These are phyloP conservation scores for Rhynchospora breviuscula DNA, from an alignment of 176 grass and related monocot genomes.

Conservation along the genomic window DNA sequence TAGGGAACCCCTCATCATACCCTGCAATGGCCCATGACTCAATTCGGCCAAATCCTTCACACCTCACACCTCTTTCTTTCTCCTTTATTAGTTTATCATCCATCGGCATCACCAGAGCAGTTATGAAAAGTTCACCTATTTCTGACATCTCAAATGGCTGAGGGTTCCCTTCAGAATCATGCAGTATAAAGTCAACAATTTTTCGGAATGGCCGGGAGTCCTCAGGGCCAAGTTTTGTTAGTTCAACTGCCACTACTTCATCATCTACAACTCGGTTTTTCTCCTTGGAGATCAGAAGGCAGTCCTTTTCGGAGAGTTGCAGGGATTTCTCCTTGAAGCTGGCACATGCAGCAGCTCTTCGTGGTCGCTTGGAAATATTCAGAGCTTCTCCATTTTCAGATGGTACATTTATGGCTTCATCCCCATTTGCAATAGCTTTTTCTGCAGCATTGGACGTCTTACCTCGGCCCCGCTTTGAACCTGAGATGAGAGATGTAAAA, in stretches of 20 bases:
- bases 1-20: slow-evolving; percentile 89
- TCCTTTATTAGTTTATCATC: slow-evolving; percentile 87
- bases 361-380: slow-evolving; percentile 46
- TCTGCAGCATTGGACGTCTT: neutral
- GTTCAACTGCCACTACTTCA: slow-evolving; percentile 68
- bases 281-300: slow-evolving; percentile 46
- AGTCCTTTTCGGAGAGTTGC: slow-evolving; percentile 57
- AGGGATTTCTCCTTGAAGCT: slow-evolving; percentile 77
- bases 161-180: slow-evolving; percentile 75
- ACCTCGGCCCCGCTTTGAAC: slow-evolving; percentile 16
- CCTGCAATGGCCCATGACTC: slow-evolving; percentile 93
- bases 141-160: slow-evolving; percentile 99
- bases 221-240: slow-evolving; percentile 79
- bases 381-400: slow-evolving; percentile 33
- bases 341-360: slow-evolving; percentile 69
- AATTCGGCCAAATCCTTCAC: slow-evolving; percentile 96
- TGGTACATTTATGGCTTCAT: neutral
- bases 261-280: slow-evolving; percentile 66
- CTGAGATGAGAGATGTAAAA: slow-evolving; percentile 2
- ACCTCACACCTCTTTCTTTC: slow-evolving; percentile 76
- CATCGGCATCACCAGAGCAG: slow-evolving; percentile 81
- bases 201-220: slow-evolving; percentile 64
- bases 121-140: slow-evolving; percentile 90
- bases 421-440: neutral
- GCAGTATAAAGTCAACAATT: slow-evolving; percentile 80